Base-by-base conservation (phyloP, 257 asterid species). In the Ligustrum vulgare region DNA sequence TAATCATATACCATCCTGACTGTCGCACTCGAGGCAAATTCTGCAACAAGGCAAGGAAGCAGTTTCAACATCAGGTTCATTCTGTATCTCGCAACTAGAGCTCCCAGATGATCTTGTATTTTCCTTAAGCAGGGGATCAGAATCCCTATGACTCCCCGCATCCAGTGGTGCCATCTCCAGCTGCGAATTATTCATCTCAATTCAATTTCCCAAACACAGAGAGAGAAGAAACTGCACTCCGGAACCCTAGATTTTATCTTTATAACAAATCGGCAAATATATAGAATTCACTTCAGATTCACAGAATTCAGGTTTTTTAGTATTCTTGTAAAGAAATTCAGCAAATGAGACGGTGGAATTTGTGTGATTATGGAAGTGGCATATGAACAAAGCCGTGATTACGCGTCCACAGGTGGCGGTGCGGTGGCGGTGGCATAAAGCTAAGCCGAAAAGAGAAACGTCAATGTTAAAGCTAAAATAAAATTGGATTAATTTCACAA, bases 11-110 rank as follows among this genome's bases (percentile, higher is more conserved):
- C 91, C 91, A 65, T 80, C 77, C 43, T 75, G 80, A 12, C 79
- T 76, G 45, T 79, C 89, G 79, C 73, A 72, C 49, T 87, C 89
- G 33, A 87, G 89, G 83, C 91, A 87, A 69, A 87, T 87, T 67
- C 91, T 63, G 37, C 91, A 87, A 56, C 79, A 79, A 79, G 87
- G 83, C 82, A 83, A 73, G 28, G 88, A 85, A 54, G 86, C 85
- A 58, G 82, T 71, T 73, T 87, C 91, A n/a, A 81, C 35, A 72
- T 87, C 89, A 32, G 33, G 34, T 60, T 74, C 89, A 20, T 62
- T 80, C 23, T 36, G 22, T 13, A 84, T 82, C 85, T 82, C 86
- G n/a, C 69, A 13, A 25, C 22, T 31, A 18, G 85, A 60, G 72
- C 23, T 60, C 4, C 60, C 56, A 31, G 79, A 7, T 15, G 77